phyloP scores from a whole-genome alignment of 768 basidiomycete genomes.

The Paxillus rubicundulus region DNA sequence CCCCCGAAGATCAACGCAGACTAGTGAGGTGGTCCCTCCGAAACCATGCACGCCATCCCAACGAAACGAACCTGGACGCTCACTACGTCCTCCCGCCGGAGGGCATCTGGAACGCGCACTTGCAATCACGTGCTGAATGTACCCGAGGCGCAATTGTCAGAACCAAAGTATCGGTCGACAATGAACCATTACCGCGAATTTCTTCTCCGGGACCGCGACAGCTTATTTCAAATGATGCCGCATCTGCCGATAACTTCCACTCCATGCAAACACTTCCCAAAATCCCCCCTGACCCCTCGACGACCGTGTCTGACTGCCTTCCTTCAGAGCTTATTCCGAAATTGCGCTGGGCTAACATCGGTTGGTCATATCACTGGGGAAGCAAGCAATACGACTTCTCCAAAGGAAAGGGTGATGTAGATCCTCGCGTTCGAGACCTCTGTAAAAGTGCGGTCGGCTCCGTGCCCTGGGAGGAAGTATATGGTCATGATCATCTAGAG shows the following conservation, averaged over 20 bases:
- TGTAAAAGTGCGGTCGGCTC: conserved; percentile 61
- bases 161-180: conserved; percentile 31
- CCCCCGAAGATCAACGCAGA: conserved; percentile 57
- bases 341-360: conserved; percentile 94
- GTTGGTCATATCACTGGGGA: conserved; percentile 97
- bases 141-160: conserved; percentile 42
- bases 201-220: conserved; percentile 52
- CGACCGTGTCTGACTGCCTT: conserved; percentile 47
- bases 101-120: conserved; percentile 74
- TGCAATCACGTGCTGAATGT: conserved; percentile 32
- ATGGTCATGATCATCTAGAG: conserved; percentile 34
- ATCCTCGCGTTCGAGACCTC: conserved; percentile 49
- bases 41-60: conserved; percentile 74
- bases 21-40: conserved; percentile 72
- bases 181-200: neutral
- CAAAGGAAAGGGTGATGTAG: conserved; percentile 62
- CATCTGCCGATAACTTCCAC: conserved; percentile 52
- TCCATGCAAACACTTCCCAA: conserved; percentile 55
- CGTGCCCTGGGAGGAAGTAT: conserved; percentile 74
- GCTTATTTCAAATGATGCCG: conserved; percentile 72
- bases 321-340: conserved; percentile 65
- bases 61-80: conserved; percentile 85
- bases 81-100: conserved; percentile 76
- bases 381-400: conserved; percentile 93
- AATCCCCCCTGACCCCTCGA: conserved; percentile 62